These are phyloP conservation scores for Botryosphaeria dothidea DNA, from an alignment of 2,329 filamentous ascomycete genomes.

Conservation along the genomic window DNA sequence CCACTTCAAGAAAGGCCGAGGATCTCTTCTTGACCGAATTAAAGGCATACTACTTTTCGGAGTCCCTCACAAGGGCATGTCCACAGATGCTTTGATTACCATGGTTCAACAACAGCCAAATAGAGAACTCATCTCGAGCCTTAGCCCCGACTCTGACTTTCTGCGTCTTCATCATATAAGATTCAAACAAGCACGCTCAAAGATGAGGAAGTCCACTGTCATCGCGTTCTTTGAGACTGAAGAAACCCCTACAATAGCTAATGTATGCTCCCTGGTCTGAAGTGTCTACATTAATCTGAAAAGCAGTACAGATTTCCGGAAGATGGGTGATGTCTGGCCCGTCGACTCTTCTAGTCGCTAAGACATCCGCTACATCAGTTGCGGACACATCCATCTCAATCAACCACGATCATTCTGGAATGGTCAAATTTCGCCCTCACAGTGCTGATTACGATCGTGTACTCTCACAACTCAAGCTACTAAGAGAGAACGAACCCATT, in stretches of 20 bases:
- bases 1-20: neutral
- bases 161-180: neutral
- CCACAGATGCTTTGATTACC: neutral
- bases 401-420: neutral
- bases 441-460: neutral
- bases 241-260: neutral
- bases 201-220: neutral
- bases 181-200: neutral
- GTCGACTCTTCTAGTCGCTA: neutral
- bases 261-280: neutral
- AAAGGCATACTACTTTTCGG: neutral
- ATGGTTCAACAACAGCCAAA: neutral
- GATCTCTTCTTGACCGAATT: neutral
- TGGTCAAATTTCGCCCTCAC: neutral
- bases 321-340: neutral
- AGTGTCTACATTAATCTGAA: neutral
- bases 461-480: neutral
- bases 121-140: neutral
- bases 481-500: neutral
- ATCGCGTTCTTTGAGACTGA: neutral
- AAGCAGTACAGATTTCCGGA: neutral
- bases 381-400: neutral
- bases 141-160: neutral
- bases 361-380: neutral
- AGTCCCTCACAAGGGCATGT: neutral